phyloP scores from a whole-genome alignment of 2,329 filamentous ascomycete genomes.

The Colletotrichum phormii region DNA sequence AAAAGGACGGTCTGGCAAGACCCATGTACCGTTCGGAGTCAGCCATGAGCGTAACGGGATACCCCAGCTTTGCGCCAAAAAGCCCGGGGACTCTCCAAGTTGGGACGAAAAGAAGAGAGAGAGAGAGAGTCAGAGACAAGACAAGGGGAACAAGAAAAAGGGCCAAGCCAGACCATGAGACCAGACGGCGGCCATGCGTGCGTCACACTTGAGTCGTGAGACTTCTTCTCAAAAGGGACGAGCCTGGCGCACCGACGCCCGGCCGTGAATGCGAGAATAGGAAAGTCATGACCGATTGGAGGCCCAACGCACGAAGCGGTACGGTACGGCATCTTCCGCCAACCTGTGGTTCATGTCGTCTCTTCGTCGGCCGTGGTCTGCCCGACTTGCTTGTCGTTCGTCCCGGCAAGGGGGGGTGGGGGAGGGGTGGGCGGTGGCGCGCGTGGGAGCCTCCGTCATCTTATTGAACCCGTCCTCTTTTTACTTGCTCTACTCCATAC shows the following conservation, averaged over 20 bases:
- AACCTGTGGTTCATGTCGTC: conserved; percentile 30
- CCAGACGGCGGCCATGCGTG: conserved; percentile 24
- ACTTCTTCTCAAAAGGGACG: neutral
- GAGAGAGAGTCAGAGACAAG: neutral
- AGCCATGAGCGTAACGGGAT: conserved; percentile 7
- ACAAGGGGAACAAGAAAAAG: neutral
- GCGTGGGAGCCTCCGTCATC: conserved; percentile 4
- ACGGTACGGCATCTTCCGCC: conserved; percentile 18
- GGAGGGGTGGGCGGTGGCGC: no score
- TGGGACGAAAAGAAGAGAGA: conserved; percentile 17
- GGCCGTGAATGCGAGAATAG: conserved; percentile 1
- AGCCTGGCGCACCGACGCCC: neutral
- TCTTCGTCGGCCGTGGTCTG: conserved; percentile 6
- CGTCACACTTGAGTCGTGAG: conserved; percentile 26
- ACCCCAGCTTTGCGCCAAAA: conserved; percentile 20
- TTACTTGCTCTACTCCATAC: neutral
- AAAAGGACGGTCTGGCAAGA: conserved; percentile 31
- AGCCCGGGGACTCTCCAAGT: conserved; percentile 4
- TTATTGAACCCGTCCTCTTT: neutral
- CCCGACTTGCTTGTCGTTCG: conserved; percentile 9
- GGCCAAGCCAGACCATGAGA: conserved; percentile 24
- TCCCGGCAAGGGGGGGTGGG: conserved; percentile 7
- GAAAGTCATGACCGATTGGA: conserved; percentile 19
- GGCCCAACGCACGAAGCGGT: neutral
- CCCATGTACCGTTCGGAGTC: conserved; percentile 13